Conservation (phyloP, 2,329 filamentous ascomycete species). For the Colletotrichum sojae region DNA sequence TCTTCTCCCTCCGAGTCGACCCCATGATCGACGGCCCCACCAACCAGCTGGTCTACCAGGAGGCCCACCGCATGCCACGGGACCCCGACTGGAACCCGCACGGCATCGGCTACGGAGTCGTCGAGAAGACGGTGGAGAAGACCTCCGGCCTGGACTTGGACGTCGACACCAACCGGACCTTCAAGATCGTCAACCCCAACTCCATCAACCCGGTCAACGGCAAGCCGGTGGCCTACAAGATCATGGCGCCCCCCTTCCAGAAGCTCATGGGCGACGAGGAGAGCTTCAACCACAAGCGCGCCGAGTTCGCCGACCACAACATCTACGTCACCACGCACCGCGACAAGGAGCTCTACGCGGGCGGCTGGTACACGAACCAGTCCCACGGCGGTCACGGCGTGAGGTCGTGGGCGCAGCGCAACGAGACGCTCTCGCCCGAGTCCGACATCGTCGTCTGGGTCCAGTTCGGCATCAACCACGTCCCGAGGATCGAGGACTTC, state of each 20-base stretch:
- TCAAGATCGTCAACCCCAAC: constrained; percentile 39
- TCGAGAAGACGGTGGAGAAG: constrained; percentile 32
- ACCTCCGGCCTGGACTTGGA: constrained; percentile 26
- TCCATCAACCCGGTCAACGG: constrained; percentile 38
- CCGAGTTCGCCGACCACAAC: constrained; percentile 38
- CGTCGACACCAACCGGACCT: constrained; percentile 31
- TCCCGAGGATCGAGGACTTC: constrained; percentile 70
- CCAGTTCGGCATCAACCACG: constrained; percentile 70
- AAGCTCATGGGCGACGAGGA: constrained; percentile 37
- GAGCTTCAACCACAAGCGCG: constrained; percentile 38
- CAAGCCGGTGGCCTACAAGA: constrained; percentile 41
- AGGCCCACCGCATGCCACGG: constrained; percentile 34
- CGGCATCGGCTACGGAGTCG: constrained; percentile 35
- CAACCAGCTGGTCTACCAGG: constrained; percentile 69
- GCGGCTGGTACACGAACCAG: constrained; percentile 39
- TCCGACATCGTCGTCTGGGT: constrained; percentile 62
- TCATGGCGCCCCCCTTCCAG: constrained; percentile 35
- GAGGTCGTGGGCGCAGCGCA: constrained; percentile 29
- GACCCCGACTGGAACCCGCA: constrained; percentile 36
- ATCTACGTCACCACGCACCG: constrained; percentile 38
- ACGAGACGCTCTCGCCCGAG: constrained; percentile 26
- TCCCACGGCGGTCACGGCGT: constrained; percentile 32
- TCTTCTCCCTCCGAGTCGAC: constrained; percentile 77
- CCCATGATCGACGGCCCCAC: constrained; percentile 71
- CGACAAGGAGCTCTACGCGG: constrained; percentile 36